These are phyloP conservation scores for Clitopilus hobsonii DNA, from an alignment of 768 basidiomycete genomes.

Conservation along the genomic window DNA sequence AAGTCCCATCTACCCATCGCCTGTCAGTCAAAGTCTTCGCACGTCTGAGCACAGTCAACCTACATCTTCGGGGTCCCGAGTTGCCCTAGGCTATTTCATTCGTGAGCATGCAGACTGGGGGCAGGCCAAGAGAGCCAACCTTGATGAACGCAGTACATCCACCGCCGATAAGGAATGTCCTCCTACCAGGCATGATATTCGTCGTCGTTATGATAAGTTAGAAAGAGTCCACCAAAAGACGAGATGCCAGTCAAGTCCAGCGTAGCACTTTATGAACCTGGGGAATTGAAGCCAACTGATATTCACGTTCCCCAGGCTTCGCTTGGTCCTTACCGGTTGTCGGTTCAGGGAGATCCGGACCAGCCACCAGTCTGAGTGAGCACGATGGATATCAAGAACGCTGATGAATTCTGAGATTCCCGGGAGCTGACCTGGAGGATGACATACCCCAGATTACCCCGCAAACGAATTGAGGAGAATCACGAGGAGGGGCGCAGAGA, in stretches of 20 bases:
- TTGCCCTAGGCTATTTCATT: slow-evolving; percentile 52
- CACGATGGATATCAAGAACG: too few species aligned
- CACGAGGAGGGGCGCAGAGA: neutral
- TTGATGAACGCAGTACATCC: slow-evolving; percentile 80
- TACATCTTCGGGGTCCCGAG: slow-evolving; percentile 69
- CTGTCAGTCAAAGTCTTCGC: neutral
- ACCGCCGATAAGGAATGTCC: slow-evolving; percentile 65
- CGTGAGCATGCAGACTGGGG: neutral
- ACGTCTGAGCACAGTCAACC: slow-evolving; percentile 13
- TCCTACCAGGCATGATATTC: slow-evolving; percentile 37
- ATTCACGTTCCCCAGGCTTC: neutral
- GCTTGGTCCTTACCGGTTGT: neutral
- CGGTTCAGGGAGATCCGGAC: neutral
- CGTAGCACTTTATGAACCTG: neutral
- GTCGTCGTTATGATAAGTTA: neutral
- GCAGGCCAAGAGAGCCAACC: slow-evolving; percentile 29
- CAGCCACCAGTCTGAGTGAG: neutral
- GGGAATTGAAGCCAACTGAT: neutral
- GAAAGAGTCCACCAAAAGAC: neutral
- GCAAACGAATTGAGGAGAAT: neutral
- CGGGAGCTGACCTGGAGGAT: too few species aligned
- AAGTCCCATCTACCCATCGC: slow-evolving; percentile 64
- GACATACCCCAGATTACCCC: neutral
- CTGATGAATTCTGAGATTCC: too few species aligned
- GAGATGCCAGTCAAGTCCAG: neutral